Evolutionary conservation across 2,329 filamentous ascomycete species (phyloP).

Genomic region (Escovopsis sp.): DNA sequence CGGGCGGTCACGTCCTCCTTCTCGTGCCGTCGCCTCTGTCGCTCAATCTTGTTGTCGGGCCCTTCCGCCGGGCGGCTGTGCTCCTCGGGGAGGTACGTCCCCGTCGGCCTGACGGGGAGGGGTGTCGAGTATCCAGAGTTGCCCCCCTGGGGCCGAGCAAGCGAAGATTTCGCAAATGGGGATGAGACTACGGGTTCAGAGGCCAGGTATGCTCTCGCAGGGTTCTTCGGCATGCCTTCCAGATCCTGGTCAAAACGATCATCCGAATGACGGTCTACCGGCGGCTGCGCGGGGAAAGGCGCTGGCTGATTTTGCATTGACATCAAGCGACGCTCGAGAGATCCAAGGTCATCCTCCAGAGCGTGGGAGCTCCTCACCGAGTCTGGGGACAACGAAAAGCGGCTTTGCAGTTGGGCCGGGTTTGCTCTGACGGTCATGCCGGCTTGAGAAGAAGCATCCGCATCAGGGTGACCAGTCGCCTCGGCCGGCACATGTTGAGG

Average conservation of each 20-base stretch:
- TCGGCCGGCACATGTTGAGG: neutral
- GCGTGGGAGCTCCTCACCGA: neutral
- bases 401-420: slow-evolving; percentile 3
- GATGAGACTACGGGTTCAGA: neutral
- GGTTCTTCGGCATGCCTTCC: neutral
- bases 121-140: slow-evolving; percentile 1
- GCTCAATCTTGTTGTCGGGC: slow-evolving; percentile 31
- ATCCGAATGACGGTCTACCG: neutral
- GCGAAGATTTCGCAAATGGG: neutral
- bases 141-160: neutral
- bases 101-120: slow-evolving; percentile 29
- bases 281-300: slow-evolving; percentile 2
- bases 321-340: neutral
- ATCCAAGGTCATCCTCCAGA: neutral
- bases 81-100: slow-evolving; percentile 30
- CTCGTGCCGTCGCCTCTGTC: slow-evolving; percentile 41
- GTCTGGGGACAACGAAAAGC: slow-evolving; percentile 5
- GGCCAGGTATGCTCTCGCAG: slow-evolving; percentile 2
- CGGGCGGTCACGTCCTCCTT: slow-evolving; percentile 49
- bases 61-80: slow-evolving; percentile 27
- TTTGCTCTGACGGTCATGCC: neutral
- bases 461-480: neutral
- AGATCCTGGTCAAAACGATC: neutral
- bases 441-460: neutral
- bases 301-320: slow-evolving; percentile 1